Percentiles rank a stretch among this genome's conserved stretches.
phyloP scores from a whole-genome alignment of 2,329 filamentous ascomycete species.

The Ceratocystis ficicola region DNA sequence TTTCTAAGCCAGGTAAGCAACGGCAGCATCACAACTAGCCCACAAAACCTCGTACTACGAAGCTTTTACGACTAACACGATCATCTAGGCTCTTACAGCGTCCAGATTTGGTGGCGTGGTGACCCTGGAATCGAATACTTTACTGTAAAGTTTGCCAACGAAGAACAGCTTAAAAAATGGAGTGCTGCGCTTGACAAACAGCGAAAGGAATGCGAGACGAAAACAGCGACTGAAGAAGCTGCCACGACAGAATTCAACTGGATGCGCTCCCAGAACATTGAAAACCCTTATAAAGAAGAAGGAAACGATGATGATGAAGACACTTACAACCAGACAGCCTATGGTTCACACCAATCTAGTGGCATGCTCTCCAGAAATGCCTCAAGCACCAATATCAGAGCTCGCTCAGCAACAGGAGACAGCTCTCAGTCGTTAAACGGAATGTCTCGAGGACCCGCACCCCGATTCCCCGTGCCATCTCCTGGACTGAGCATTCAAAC shows the following conservation, averaged over 20 bases:
- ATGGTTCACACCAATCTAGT: slow-evolving; percentile 18
- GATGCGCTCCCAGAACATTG: slow-evolving; percentile 57
- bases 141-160: slow-evolving; percentile 81
- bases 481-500: slow-evolving; percentile 58
- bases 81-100: slow-evolving; percentile 67
- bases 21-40: too few relatives aligned
- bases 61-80: not conserved
- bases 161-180: slow-evolving; percentile 92
- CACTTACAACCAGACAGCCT: slow-evolving; percentile 24
- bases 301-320: slow-evolving; percentile 52
- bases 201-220: slow-evolving; percentile 47
- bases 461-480: slow-evolving; percentile 57
- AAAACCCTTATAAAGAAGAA: slow-evolving; percentile 69
- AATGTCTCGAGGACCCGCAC: slow-evolving; percentile 49
- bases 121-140: slow-evolving; percentile 94
- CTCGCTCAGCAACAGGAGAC: slow-evolving; percentile 63
- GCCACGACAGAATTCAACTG: slow-evolving; percentile 65
- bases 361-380: slow-evolving; percentile 47
- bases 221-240: slow-evolving; percentile 37
- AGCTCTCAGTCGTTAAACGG: slow-evolving; percentile 48
- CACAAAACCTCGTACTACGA: too few relatives aligned
- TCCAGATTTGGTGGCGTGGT: slow-evolving; percentile 98
- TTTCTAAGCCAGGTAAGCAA: slow-evolving; percentile 69
- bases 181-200: slow-evolving; percentile 65
- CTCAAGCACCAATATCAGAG: slow-evolving; percentile 62